A percentile compares a stretch with the other conserved stretches of the same genome.
These are phyloP conservation scores for Ascomycota sp. DNA, from an alignment of 2,329 filamentous ascomycete species.

Conservation along the genomic window DNA sequence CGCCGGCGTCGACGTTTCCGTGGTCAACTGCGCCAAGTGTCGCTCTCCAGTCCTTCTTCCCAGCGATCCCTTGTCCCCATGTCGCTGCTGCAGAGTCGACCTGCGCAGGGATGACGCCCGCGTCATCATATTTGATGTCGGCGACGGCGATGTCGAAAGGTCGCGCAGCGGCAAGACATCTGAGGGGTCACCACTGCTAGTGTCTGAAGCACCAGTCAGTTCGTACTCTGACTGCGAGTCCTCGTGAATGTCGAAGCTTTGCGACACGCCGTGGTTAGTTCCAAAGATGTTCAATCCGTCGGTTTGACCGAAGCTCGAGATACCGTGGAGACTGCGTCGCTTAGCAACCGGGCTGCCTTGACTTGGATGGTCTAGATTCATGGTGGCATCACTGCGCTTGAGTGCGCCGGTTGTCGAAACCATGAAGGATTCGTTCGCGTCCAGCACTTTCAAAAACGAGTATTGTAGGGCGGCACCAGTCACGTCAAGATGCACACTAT, in stretches of 20 bases:
- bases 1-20: slow-evolving; percentile 35
- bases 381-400: slow-evolving; percentile 77
- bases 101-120: slow-evolving; percentile 61
- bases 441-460: slow-evolving; percentile 28
- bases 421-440: slow-evolving; percentile 16
- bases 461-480: slow-evolving; percentile 28
- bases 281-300: slow-evolving; percentile 61
- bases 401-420: slow-evolving; percentile 47
- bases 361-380: slow-evolving; percentile 64
- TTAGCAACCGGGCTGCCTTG: slow-evolving; percentile 78
- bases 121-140: slow-evolving; percentile 37
- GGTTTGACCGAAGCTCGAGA: slow-evolving; percentile 35
- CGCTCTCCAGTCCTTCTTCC: slow-evolving; percentile 37
- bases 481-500: slow-evolving; percentile 37
- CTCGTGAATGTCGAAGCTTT: slow-evolving; percentile 31
- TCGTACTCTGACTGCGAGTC: slow-evolving; percentile 31
- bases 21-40: slow-evolving; percentile 26
- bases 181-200: slow-evolving; percentile 3
- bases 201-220: slow-evolving; percentile 17
- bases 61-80: slow-evolving; percentile 46
- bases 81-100: slow-evolving; percentile 73
- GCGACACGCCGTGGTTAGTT: slow-evolving; percentile 19
- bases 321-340: slow-evolving; percentile 67
- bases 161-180: slow-evolving; percentile 16
- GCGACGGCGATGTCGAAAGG: slow-evolving; percentile 20